Evolutionary conservation across 768 basidiomycete species (phyloP).

Genomic region (Hypsizygus marmoreus): DNA sequence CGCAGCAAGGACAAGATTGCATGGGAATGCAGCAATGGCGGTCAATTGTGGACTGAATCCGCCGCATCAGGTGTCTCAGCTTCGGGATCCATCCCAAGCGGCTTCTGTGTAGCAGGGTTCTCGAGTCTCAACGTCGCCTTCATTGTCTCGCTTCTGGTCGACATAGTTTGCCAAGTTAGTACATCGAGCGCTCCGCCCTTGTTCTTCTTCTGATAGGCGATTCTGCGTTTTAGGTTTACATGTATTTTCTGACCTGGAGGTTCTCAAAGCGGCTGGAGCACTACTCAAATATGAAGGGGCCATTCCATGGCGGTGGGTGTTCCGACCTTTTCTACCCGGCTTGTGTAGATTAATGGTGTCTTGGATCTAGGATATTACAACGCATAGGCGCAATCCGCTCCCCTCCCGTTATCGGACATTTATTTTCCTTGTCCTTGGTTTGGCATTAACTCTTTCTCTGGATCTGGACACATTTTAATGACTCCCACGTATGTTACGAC

Average conservation of each 20-base stretch:
- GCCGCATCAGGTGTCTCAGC: slow-evolving; percentile 41
- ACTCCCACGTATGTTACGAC: slow-evolving; percentile 35
- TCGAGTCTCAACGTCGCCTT: slow-evolving; percentile 63
- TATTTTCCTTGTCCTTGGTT: slow-evolving; percentile 27
- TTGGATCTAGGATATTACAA: slow-evolving; percentile 51
- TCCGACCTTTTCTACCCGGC: slow-evolving; percentile 16
- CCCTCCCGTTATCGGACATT: slow-evolving; percentile 24
- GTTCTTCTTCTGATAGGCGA: slow-evolving; percentile 25
- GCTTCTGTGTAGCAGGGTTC: slow-evolving; percentile 63
- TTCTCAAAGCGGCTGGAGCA: slow-evolving; percentile 71
- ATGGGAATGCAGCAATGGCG: slow-evolving; percentile 76
- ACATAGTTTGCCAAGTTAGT: slow-evolving; percentile 68
- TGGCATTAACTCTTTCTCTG: slow-evolving; percentile 28
- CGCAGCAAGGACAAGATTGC: slow-evolving; percentile 64
- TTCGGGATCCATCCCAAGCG: slow-evolving; percentile 49
- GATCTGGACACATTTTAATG: slow-evolving; percentile 29
- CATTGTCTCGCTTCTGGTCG: slow-evolving; percentile 61
- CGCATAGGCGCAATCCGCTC: slow-evolving; percentile 35
- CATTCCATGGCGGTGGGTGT: slow-evolving; percentile 60
- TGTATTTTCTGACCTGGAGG: slow-evolving; percentile 76
- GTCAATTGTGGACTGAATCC: slow-evolving; percentile 57
- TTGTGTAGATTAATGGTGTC: slow-evolving; percentile 25
- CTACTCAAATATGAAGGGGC: slow-evolving; percentile 65
- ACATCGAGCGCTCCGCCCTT: slow-evolving; percentile 12
- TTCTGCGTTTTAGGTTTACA: slow-evolving; percentile 55